Evolutionary conservation across 331 rosid species (phyloP).

Genomic region (Malus hybrid): DNA sequence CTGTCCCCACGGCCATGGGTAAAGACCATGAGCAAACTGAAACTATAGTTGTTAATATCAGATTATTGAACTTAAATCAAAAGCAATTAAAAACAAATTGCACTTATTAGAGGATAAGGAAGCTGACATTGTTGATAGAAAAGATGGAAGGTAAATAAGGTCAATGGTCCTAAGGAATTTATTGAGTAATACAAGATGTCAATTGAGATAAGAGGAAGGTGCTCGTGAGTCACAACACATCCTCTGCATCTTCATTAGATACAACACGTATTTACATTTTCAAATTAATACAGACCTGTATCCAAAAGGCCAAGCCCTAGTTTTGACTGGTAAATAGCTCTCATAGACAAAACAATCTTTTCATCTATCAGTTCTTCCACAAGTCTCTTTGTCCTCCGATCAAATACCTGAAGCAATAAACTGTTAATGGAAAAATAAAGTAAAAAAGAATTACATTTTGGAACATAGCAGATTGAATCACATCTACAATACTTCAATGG

Average conservation of each 20-base stretch:
- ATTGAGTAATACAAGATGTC: background rate
- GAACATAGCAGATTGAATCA: background rate
- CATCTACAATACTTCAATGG: background rate
- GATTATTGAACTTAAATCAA: background rate
- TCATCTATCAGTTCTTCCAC: conserved; percentile 87
- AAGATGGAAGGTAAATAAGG: background rate
- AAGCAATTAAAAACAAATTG: background rate
- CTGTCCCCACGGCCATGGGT: background rate
- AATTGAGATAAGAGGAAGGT: background rate
- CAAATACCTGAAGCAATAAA: conserved; percentile 57
- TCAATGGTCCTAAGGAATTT: background rate
- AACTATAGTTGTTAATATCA: background rate
- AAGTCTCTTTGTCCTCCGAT: conserved; percentile 82
- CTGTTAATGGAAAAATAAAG: conserved; percentile 8
- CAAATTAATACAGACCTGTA: conserved; percentile 39
- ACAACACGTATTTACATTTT: background rate
- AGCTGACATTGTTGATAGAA: background rate
- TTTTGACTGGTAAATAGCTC: conserved; percentile 97
- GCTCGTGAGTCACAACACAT: background rate
- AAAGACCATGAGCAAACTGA: background rate
- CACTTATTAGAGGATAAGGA: background rate
- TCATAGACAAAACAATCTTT: conserved; percentile 89
- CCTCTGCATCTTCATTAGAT: background rate
- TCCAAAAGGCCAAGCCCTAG: conserved; percentile 85
- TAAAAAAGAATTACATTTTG: conserved; percentile 2